Conservation (phyloP, 2,329 filamentous ascomycete species). For the Alternaria burnsii region DNA sequence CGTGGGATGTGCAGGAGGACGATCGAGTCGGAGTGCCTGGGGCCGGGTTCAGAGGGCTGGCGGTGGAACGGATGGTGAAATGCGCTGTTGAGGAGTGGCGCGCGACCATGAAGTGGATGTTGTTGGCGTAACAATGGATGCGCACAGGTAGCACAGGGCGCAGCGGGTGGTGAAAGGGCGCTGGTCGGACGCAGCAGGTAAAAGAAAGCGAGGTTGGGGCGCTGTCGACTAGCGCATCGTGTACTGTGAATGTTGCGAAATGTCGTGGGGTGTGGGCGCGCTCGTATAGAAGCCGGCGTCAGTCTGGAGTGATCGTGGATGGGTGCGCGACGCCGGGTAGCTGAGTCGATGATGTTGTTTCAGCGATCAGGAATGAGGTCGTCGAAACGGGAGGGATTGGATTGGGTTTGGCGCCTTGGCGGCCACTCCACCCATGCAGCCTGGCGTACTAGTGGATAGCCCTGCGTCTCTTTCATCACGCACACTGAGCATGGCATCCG, state of each 20-base stretch:
- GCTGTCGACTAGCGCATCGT: constrained; percentile 15
- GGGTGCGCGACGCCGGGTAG: constrained; percentile 15
- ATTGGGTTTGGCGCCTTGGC: constrained; percentile 14
- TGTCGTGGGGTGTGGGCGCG: constrained; percentile 22
- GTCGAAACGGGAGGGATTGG: constrained; percentile 8
- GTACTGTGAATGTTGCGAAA: constrained; percentile 8
- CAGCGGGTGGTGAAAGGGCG: constrained; percentile 19
- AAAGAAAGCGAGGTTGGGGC: constrained; percentile 16
- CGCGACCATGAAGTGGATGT: neutral
- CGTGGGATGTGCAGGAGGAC: neutral
- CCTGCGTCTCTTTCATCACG: constrained; percentile 6
- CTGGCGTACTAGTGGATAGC: neutral
- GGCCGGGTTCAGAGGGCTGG: neutral
- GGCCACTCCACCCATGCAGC: constrained; percentile 4
- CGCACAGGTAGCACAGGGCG: constrained; percentile 11
- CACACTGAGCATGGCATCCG: neutral
- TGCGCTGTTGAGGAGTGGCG: constrained; percentile 5
- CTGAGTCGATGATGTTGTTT: constrained; percentile 13
- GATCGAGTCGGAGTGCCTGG: neutral
- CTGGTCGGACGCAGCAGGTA: constrained; percentile 16
- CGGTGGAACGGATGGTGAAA: neutral
- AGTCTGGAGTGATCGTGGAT: constrained; percentile 3
- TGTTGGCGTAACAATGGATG: constrained; percentile 6
- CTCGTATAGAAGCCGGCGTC: constrained; percentile 5
- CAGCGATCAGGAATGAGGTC: constrained; percentile 21